Evolutionary conservation across 805 yeast species (phyloP).

Genomic region (Candida coquimbonensis): DNA sequence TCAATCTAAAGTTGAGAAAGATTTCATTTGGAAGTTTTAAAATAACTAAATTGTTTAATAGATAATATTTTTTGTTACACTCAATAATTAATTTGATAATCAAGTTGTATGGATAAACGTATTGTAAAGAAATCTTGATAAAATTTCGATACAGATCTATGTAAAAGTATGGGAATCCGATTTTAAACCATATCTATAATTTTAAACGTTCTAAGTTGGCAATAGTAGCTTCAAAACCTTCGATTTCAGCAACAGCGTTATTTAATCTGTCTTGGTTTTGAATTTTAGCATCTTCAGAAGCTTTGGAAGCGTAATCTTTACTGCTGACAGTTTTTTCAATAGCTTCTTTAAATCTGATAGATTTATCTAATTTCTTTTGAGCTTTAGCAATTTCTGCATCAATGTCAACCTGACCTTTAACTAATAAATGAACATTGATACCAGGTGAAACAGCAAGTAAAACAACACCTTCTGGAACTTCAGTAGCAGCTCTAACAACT

Average conservation of each 20-base stretch:
- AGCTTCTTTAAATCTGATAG: slow-evolving; percentile 49
- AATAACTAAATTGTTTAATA: not conserved
- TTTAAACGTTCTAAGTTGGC: slow-evolving; percentile 76
- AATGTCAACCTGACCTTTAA: slow-evolving; percentile 89
- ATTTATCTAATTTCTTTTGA: slow-evolving; percentile 62
- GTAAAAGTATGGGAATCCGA: not conserved
- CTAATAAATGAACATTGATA: slow-evolving; percentile 81
- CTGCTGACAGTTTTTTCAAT: slow-evolving; percentile 63
- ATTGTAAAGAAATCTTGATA: not conserved
- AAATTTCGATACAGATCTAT: not conserved
- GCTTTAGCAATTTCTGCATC: slow-evolving; percentile 88
- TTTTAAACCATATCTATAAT: slow-evolving; percentile 27
- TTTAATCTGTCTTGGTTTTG: slow-evolving; percentile 63
- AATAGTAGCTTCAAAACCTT: slow-evolving; percentile 82
- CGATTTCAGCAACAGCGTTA: slow-evolving; percentile 76
- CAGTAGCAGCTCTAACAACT: slow-evolving; percentile 48
- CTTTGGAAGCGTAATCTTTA: slow-evolving; percentile 81
- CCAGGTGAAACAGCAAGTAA: slow-evolving; percentile 74
- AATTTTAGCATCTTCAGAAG: slow-evolving; percentile 74
- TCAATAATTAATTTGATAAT: no score
- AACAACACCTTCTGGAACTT: slow-evolving; percentile 86
- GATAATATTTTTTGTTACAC: no score
- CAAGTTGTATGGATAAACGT: not conserved
- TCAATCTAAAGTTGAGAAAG: slow-evolving; percentile 39
- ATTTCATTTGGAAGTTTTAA: slow-evolving; percentile 50